Conservation (phyloP, 805 yeast genomes). For the Tetrapisispora namnaoensis region DNA sequence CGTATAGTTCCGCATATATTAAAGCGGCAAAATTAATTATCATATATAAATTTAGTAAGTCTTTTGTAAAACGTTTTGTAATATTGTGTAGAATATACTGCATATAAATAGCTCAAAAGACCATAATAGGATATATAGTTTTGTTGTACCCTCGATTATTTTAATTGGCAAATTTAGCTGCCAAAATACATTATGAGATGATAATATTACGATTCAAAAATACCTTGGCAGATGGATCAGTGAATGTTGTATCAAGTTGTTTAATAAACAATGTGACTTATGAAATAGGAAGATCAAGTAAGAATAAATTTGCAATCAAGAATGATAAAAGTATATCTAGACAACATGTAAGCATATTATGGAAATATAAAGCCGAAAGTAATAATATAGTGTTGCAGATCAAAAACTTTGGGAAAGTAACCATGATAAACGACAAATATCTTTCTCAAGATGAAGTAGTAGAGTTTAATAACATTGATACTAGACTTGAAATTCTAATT, state of each 20-base stretch:
- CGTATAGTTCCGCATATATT: no score
- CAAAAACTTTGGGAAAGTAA: constrained; percentile 23
- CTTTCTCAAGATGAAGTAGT: constrained; percentile 12
- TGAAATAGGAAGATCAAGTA: constrained; percentile 25
- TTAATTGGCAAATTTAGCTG: neutral
- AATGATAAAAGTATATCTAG: constrained; percentile 29
- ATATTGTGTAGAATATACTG: no score
- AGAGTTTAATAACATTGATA: constrained; percentile 1
- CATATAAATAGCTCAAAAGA: no score
- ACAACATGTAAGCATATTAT: constrained; percentile 17
- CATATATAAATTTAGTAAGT: no score
- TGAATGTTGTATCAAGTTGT: constrained; percentile 10
- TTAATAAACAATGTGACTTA: constrained; percentile 8
- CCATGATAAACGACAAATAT: constrained; percentile 13
- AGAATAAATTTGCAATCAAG: constrained; percentile 19
- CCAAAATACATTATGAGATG: constrained; percentile 10
- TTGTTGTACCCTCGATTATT: no score
- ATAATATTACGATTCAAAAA: constrained; percentile 20
- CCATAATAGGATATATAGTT: no score
- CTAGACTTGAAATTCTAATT: constrained; percentile 6
- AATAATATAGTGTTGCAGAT: constrained; percentile 2
- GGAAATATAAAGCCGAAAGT: constrained; percentile 7
- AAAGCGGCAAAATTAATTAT: no score
- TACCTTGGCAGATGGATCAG: constrained; percentile 13
- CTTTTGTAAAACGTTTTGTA: no score